phyloP scores from a whole-genome alignment of 768 basidiomycete genomes.

The Amanita muscaria region DNA sequence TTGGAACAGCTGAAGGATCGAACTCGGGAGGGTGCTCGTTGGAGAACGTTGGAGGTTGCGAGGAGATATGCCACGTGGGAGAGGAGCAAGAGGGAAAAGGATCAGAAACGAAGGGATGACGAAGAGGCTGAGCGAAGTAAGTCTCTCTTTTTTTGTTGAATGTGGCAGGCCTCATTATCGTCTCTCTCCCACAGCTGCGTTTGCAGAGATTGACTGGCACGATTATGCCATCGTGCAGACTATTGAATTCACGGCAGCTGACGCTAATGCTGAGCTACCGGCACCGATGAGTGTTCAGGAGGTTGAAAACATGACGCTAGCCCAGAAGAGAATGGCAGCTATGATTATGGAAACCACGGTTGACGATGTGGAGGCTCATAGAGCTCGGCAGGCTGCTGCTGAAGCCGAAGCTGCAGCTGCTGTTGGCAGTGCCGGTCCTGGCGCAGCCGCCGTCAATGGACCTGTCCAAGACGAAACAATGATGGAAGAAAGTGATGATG shows the following conservation, averaged over 20 bases:
- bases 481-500: conserved; percentile 86
- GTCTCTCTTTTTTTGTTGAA: conserved; percentile 22
- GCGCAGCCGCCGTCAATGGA: conserved; percentile 9
- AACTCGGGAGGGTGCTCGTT: conserved; percentile 55
- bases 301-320: conserved; percentile 92
- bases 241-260: conserved; percentile 92
- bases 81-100: conserved; percentile 70
- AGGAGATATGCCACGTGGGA: conserved; percentile 85
- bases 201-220: conserved; percentile 98
- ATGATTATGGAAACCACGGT: conserved; percentile 96
- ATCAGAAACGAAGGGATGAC: conserved; percentile 82
- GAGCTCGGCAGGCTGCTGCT: conserved; percentile 74
- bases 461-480: conserved; percentile 45
- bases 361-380: conserved; percentile 77
- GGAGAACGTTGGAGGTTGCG: conserved; percentile 72
- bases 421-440: conserved; percentile 54
- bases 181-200: conserved; percentile 56
- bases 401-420: conserved; percentile 79
- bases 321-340: conserved; percentile 96
- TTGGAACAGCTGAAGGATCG: conserved; percentile 63
- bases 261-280: conserved; percentile 85
- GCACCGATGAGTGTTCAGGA: conserved; percentile 95
- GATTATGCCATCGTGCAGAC: conserved; percentile 98
- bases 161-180: conserved; percentile 6
- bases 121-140: conserved; percentile 83